Evolutionary conservation across 2,329 filamentous ascomycete species (phyloP), one percentile per base, ranked within the genome.

Genomic region (Chaetomiaceae sp.): DNA sequence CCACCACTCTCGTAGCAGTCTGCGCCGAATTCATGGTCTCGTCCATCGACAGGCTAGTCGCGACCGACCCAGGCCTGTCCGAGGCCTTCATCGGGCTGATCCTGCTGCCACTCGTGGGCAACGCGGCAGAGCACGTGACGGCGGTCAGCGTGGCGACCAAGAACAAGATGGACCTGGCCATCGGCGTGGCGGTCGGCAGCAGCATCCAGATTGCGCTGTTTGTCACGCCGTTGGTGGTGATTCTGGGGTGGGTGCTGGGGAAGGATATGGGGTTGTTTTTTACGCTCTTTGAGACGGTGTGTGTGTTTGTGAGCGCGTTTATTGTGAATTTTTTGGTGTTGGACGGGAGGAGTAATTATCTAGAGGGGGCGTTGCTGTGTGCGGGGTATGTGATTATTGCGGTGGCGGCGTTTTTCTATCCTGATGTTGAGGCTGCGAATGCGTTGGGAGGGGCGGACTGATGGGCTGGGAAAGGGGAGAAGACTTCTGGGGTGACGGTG

Each of bases 311-410:
- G 45, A 87, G 83, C 45, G 84, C 89, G 7, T 83, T 95, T 57
- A 89, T 95, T 56, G 87, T 92, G 68, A 93, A 92, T 69, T 95
- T 93, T 65, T 71, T 95, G 53, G 89, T 95, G 43, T 73, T 92
- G 54, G 89, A 95, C 62, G 89, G 89, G 10, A 79, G 89, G 65
- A 89, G 85, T 65, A 95, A 95, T 65, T 95, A 93, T 62, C 79
- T 95, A 12, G 89, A 95, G 70, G 89, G 89, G 13, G 83, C 84
- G 2, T 65, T 87, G 37, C 66, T 87, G 23, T 82, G 81, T 57
- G 78, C 82, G 1, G 81, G 82, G 3, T 87, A 86, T 63, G 70
- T 86, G 44, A 86, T 87, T 53, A 86, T 87, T 57, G 76, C 74
- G 1, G 73, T 86, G 2, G 79, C 82, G 7, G 82, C 83, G 0